A percentile compares a stretch with the other conserved stretches of the same genome.
Evolutionary conservation across 2,329 filamentous ascomycete genomes (phyloP).

Genomic region (Scleromitrula shiraiana): DNA sequence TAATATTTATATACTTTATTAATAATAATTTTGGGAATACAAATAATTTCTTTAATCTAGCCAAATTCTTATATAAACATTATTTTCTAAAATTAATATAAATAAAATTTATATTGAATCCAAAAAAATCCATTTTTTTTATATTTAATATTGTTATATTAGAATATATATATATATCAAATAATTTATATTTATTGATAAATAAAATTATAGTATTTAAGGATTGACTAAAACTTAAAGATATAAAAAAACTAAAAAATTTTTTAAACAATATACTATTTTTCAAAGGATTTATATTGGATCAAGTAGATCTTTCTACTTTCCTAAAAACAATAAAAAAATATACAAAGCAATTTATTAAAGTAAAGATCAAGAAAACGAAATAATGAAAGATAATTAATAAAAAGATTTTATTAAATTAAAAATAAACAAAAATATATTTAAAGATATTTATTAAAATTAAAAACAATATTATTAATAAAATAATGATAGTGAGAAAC

Average conservation of each 20-base stretch:
- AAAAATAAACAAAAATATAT: neutral
- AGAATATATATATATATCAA: neutral
- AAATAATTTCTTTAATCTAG: neutral
- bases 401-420: neutral
- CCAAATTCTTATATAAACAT: too few species aligned
- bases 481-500: neutral
- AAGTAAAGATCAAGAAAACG: neutral
- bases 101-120: neutral
- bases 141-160: neutral
- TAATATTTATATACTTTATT: neutral
- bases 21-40: neutral
- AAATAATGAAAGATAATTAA: neutral
- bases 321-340: neutral
- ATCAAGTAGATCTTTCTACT: neutral
- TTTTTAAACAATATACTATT: neutral
- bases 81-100: neutral
- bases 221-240: neutral
- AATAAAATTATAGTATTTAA: neutral
- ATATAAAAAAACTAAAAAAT: neutral
- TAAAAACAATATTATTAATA: neutral
- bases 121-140: neutral
- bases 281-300: neutral
- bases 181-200: neutral
- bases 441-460: neutral
- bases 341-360: neutral